Evolutionary conservation across 495 filamentous ascomycete genomes (phyloP).

Genomic region (Lasiosphaeris hirsuta): DNA sequence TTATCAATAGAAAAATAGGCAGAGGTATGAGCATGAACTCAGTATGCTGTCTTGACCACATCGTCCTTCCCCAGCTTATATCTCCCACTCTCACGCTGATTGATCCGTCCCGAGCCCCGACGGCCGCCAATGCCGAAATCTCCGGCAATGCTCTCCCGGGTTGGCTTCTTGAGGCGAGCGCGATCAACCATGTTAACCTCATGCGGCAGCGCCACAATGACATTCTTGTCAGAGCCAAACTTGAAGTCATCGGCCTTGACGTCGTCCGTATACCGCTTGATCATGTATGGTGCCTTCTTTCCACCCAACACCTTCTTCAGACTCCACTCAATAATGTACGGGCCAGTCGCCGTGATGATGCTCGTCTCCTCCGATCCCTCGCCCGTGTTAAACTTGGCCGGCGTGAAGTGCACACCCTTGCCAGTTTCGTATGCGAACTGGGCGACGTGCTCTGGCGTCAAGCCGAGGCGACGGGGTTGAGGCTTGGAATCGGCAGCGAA

Average conservation of each 20-base stretch:
- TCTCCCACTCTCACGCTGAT: conserved; percentile 47
- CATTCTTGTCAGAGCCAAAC: conserved; percentile 93
- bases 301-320: conserved; percentile 79
- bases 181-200: conserved; percentile 97
- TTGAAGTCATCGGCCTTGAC: conserved; percentile 99
- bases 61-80: conserved; percentile 67
- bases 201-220: conserved; percentile 94
- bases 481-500: conserved; percentile 93
- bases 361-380: conserved; percentile 75
- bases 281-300: conserved; percentile 82
- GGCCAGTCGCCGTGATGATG: conserved; percentile 95
- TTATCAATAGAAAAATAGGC: too few relatives aligned
- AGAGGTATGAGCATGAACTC: too few relatives aligned
- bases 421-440: conserved; percentile 97
- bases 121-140: conserved; percentile 50
- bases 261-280: conserved; percentile 92
- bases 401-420: conserved; percentile 78
- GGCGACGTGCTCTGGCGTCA: conserved; percentile 86
- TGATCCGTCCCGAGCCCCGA: conserved; percentile 44
- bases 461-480: conserved; percentile 82
- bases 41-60: conserved; percentile 58
- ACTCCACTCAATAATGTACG: conserved; percentile 96
- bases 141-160: conserved; percentile 79
- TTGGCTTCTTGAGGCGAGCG: conserved; percentile 78
- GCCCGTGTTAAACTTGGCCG: conserved; percentile 91